These are phyloP conservation scores for Exophiala spinifera DNA, from an alignment of 2,329 filamentous ascomycete species.

Conservation along the genomic window DNA sequence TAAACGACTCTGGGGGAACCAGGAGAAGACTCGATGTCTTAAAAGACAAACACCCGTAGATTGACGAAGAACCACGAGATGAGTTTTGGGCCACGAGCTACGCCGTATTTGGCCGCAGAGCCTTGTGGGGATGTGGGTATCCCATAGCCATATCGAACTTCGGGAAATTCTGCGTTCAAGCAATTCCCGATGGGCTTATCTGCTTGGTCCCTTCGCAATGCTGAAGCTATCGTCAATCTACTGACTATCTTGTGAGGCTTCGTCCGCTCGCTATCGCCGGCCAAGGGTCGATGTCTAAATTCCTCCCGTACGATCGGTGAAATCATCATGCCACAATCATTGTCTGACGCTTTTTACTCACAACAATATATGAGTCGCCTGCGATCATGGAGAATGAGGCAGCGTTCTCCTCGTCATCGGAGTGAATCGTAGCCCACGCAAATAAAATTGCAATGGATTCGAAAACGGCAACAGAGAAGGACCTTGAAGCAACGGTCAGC, in stretches of 20 bases:
- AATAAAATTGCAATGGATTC: not conserved
- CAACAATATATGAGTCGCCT: constrained; percentile 1
- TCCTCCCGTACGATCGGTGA: not conserved
- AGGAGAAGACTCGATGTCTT: too few relatives aligned
- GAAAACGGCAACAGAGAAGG: not conserved
- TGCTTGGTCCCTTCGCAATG: not conserved
- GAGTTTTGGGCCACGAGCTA: too few relatives aligned
- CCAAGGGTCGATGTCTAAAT: too few relatives aligned
- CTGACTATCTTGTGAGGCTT: too few relatives aligned
- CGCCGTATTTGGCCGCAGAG: too few relatives aligned
- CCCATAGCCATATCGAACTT: too few relatives aligned
- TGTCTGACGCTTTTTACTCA: not conserved
- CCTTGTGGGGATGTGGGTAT: too few relatives aligned
- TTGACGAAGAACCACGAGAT: too few relatives aligned
- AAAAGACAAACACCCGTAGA: too few relatives aligned
- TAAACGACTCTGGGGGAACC: too few relatives aligned
- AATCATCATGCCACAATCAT: not conserved
- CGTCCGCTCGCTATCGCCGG: too few relatives aligned
- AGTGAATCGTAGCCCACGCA: not conserved
- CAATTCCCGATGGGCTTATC: constrained; percentile 3
- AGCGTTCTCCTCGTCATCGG: not conserved
- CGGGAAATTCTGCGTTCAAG: not conserved
- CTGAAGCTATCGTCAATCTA: not conserved
- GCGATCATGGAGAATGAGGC: not conserved
- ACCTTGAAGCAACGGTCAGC: not conserved